These are phyloP conservation scores for Diplodia sapinea DNA, from an alignment of 2,329 filamentous ascomycete species.

Conservation along the genomic window DNA sequence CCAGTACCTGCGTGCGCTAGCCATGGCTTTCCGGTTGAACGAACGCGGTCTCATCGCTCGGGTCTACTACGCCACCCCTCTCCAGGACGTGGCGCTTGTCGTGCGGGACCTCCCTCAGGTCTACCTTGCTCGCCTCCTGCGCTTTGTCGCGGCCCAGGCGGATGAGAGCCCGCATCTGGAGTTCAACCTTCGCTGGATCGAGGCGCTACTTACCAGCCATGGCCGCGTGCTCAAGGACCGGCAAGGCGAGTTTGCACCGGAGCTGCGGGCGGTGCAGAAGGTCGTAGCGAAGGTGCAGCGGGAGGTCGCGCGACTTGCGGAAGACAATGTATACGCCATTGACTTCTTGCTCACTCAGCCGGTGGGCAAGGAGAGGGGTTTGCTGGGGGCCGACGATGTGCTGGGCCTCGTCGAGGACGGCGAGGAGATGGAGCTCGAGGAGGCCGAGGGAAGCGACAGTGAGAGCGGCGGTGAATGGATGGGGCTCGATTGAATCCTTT, in stretches of 20 bases:
- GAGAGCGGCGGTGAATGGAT: slow-evolving; percentile 24
- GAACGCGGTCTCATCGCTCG: slow-evolving; percentile 79
- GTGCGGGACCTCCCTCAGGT: slow-evolving; percentile 80
- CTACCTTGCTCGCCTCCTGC: slow-evolving; percentile 83
- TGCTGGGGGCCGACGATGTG: slow-evolving; percentile 4
- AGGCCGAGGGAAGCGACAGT: slow-evolving; percentile 5
- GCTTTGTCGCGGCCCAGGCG: slow-evolving; percentile 85
- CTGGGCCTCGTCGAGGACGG: slow-evolving; percentile 13
- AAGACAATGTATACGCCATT: slow-evolving; percentile 87
- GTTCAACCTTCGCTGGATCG: slow-evolving; percentile 93
- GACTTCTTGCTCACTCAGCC: slow-evolving; percentile 75
- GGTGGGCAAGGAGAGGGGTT: slow-evolving; percentile 35
- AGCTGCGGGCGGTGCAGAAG: slow-evolving; percentile 80
- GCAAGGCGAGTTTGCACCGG: slow-evolving; percentile 77
- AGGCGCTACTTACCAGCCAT: slow-evolving; percentile 78
- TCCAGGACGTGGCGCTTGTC: slow-evolving; percentile 74
- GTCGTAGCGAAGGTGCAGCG: slow-evolving; percentile 80
- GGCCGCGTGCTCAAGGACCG: slow-evolving; percentile 85
- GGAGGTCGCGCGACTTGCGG: slow-evolving; percentile 80
- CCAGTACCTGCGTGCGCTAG: slow-evolving; percentile 87
- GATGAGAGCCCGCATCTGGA: slow-evolving; percentile 93
- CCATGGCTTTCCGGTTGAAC: slow-evolving; percentile 97
- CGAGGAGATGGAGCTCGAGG: slow-evolving; percentile 23
- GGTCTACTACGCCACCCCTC: slow-evolving; percentile 84
- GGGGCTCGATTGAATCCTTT: slow-evolving; percentile 23